Evolutionary conservation across 768 basidiomycete species (phyloP), one percentile per base, ranked within the genome.

Genomic region (Leccinum sublutescens): DNA sequence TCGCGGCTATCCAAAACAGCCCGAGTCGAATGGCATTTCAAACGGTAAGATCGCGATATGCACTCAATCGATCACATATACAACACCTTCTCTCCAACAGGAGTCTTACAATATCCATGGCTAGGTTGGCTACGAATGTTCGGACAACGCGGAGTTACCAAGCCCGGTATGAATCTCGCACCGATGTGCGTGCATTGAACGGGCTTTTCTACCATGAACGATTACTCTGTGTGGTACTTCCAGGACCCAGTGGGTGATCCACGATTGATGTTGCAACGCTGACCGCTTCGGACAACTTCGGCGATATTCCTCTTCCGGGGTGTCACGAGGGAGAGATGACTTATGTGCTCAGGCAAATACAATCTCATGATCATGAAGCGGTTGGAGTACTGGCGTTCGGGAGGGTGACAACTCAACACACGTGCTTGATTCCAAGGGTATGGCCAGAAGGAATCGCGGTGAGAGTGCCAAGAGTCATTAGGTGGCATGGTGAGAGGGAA

Each of bases 1-100:
- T 61, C 63, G 58, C 50, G 52, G 49, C 36, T 53, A 49, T 21
- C 52, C n/a, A 27, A 60, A 27, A 50, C 19, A n/a, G 1, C 45
- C 45, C 34, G 12, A 34, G 34, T 47, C n/a, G 40, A 43, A 43
- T 43, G 40, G n/a, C 40, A 43, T 43, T 43, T 43, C 40, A 43
- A 43, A 43, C n/a, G n/a, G n/a, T 43, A 43, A 43, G 40, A 43
- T 43, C 40, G 40, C n/a, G 40, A 43, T 43, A 5, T 19, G 17
- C 9, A 19, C 40, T n/a, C 40, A 43, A 43, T 43, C 17, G 40
- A 43, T 43, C 40, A 17, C 10, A 3, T 1, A 9, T 40, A 8
- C 15, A 38, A 38, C 36, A 40, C 17, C 17, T 38, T 38, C 38
- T 38, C 38, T 38, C 38, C 38, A 17, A 38, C 38, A 15, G 17